Conservation (phyloP, 225 moss, liverwort and hornwort species). For the Thuidium tamariscinum region DNA sequence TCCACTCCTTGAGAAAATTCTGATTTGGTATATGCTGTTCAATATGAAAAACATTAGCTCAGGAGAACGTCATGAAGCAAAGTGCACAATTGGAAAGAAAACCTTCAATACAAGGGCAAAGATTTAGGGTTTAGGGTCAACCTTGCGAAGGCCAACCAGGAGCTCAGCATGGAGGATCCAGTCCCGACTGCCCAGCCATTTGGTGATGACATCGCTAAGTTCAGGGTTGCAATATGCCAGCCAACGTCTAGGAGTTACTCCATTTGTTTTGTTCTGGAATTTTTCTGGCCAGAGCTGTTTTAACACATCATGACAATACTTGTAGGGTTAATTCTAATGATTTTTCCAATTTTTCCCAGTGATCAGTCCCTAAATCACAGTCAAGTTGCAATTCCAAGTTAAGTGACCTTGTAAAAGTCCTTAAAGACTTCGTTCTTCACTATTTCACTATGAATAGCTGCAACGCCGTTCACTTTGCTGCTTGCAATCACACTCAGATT, state of each 20-base stretch:
- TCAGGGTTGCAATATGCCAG: conserved; percentile 83
- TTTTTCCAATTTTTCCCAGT: not conserved
- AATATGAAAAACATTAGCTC: not conserved
- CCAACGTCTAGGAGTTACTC: conserved; percentile 95
- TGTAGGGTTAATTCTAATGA: not conserved
- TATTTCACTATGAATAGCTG: conserved; percentile 77
- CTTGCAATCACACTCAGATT: conserved; percentile 67
- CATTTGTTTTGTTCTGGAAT: conserved; percentile 94
- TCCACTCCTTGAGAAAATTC: conserved; percentile 71
- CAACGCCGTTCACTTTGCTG: conserved; percentile 78
- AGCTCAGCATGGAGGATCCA: conserved; percentile 76
- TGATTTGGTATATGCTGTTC: conserved; percentile 56
- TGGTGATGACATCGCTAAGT: conserved; percentile 71
- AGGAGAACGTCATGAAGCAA: not conserved
- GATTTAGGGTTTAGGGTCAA: not conserved
- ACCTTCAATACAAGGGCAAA: not conserved
- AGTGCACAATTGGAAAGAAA: not conserved
- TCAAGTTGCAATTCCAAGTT: not conserved
- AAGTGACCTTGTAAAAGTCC: conserved; percentile 62
- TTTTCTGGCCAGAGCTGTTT: conserved; percentile 86
- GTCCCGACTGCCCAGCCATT: conserved; percentile 78
- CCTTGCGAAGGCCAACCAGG: conserved; percentile 66
- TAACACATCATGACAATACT: not conserved
- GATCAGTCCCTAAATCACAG: not conserved
- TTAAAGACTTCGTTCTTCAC: conserved; percentile 79